Percentiles rank a stretch among this genome's conserved stretches.
These are phyloP conservation scores for Fusarium duplospermum DNA, from an alignment of 2,329 filamentous ascomycete species.

Conservation along the genomic window DNA sequence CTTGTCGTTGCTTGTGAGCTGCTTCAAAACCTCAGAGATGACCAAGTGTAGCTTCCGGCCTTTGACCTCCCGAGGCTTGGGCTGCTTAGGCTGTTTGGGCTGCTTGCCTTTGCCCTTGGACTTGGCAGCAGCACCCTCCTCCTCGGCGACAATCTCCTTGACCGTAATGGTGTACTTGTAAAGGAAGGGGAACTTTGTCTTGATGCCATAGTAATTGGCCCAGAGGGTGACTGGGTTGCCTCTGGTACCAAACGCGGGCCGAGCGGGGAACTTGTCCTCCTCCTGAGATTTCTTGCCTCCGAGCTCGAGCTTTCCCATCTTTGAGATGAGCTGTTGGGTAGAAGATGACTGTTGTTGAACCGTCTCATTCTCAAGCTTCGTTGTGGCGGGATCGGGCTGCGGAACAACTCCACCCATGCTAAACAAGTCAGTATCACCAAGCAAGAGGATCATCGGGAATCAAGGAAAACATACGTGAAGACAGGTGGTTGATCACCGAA, in stretches of 20 bases:
- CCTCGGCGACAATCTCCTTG: slow-evolving; percentile 33
- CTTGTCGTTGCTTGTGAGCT: slow-evolving; percentile 49
- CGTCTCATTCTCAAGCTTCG: slow-evolving; percentile 56
- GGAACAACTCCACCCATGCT: slow-evolving; percentile 41
- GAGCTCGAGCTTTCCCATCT: slow-evolving; percentile 52
- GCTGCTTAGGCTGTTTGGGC: slow-evolving; percentile 12
- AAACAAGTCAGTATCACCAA: slow-evolving; percentile 10
- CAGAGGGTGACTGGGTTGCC: slow-evolving; percentile 60
- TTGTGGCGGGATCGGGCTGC: slow-evolving; percentile 43
- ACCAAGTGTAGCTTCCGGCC: slow-evolving; percentile 58
- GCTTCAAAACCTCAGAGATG: slow-evolving; percentile 52
- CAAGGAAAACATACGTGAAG: slow-evolving; percentile 35
- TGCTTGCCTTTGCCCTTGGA: slow-evolving; percentile 27
- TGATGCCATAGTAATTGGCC: slow-evolving; percentile 66
- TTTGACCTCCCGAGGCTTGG: slow-evolving; percentile 49
- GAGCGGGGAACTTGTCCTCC: slow-evolving; percentile 54
- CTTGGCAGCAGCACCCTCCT: slow-evolving; percentile 17
- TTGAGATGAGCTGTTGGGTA: slow-evolving; percentile 45
- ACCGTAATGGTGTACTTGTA: slow-evolving; percentile 61
- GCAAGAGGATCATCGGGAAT: not conserved
- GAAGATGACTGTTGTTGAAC: slow-evolving; percentile 46
- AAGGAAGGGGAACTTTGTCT: slow-evolving; percentile 50
- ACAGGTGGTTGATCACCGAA: slow-evolving; percentile 17
- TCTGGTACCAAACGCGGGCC: slow-evolving; percentile 61
- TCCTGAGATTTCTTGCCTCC: slow-evolving; percentile 29